Evolutionary conservation across 192 early-diverging fungal species (phyloP).

Genomic region (Coemansia sp.): DNA sequence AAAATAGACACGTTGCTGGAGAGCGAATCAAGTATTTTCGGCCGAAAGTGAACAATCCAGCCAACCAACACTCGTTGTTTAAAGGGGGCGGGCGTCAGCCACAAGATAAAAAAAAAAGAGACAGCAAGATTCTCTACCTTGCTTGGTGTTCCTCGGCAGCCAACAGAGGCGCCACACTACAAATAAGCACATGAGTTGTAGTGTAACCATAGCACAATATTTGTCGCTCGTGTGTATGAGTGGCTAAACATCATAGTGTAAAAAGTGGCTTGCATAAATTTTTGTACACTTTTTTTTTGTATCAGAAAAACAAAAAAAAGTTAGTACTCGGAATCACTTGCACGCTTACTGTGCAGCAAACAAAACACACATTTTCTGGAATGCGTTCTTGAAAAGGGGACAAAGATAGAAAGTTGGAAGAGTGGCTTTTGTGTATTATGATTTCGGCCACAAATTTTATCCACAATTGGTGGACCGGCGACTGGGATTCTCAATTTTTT

Average conservation of each 20-base stretch:
- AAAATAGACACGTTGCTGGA: neutral
- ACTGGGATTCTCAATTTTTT: neutral
- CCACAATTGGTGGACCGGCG: neutral
- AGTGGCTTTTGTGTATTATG: constrained; percentile 4
- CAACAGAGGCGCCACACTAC: constrained; percentile 5
- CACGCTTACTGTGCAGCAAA: neutral
- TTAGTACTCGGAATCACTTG: neutral
- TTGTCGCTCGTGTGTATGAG: neutral
- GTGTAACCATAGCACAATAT: neutral
- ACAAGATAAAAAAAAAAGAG: neutral
- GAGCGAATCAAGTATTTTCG: neutral
- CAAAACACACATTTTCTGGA: neutral
- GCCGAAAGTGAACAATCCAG: neutral
- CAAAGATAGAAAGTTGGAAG: neutral
- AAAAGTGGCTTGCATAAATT: constrained; percentile 4
- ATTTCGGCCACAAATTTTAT: neutral
- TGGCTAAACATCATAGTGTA: neutral
- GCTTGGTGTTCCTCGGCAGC: neutral
- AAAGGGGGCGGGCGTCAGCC: neutral
- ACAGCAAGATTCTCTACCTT: neutral
- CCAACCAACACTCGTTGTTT: neutral
- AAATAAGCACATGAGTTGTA: neutral
- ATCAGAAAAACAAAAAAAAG: neutral
- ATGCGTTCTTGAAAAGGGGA: neutral
- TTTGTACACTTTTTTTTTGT: neutral